Evolutionary conservation across 108 stramenopile genomes (phyloP), one percentile per base, ranked within the genome.

Genomic region (Fragilaria crotonensis): DNA sequence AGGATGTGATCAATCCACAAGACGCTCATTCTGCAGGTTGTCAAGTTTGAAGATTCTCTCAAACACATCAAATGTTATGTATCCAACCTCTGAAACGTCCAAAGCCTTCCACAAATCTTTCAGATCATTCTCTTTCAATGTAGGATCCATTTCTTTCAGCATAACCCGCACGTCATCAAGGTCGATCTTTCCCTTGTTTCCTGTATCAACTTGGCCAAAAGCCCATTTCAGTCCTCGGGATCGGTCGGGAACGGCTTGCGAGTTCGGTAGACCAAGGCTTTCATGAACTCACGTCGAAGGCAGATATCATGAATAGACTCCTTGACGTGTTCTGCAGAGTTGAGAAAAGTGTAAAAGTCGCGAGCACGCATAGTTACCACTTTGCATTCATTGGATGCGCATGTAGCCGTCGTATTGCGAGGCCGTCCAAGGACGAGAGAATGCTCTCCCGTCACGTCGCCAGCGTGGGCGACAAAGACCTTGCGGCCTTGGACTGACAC

Each of bases 21-120:
- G n/a, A n/a, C n/a, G n/a, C n/a, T n/a, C n/a, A n/a, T n/a, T n/a
- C n/a, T n/a, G n/a, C n/a, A n/a, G n/a, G n/a, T n/a, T n/a, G n/a
- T n/a, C n/a, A n/a, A n/a, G n/a, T n/a, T n/a, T n/a, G n/a, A 84
- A 84, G 22, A 84, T 63, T 27, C 68, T 80, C n/a, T 48, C 57
- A 46, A 84, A 84, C 32, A 80, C 83, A 32, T 84, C 76, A 59
- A 75, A 84, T 26, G 36, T 54, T 30, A 80, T 54, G 25, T 62
- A 30, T 0, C 83, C 83, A 56, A 62, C 53, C 22, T 58, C 28
- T 22, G 71, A 67, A 52, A 84, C 57, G 62, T 84, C 83, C 44
- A 84, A 48, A 4, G 78, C 65, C 25, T 77, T 58, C 71, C 80
- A 64, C 68, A 84, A 62, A 9, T 31, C 23, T 27, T 78, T 57